Base-by-base conservation (phyloP, 2,329 filamentous ascomycete genomes). In the Colletotrichum endophyticum region DNA sequence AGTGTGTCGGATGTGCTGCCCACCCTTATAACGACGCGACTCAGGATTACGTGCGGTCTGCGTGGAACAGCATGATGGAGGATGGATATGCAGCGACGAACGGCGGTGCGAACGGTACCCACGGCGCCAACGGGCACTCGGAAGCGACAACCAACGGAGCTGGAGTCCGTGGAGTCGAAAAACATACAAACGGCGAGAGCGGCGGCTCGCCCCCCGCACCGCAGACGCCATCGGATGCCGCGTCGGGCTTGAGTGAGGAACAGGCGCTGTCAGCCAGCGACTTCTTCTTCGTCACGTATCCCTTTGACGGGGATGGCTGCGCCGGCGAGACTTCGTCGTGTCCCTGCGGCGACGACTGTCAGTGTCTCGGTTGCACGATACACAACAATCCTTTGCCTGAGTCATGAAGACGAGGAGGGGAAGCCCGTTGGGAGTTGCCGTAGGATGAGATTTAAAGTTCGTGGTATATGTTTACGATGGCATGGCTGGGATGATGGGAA, bases 11-110 rank as follows among this genome's bases (percentile, higher is more conserved):
- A 13, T 95, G 93, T 81, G 88, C 92, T 7, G 91, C 91, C 4
- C 93, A 94, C 81, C 92, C 93, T 15, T 93, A 92, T 80, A 94
- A 94, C 79, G 87, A 91, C 9, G 90, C 92, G 27, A 94, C 91
- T 67, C 89, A 87, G 77, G 87, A 86, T 66, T 88, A 88, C 74
- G 86, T 92, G 5, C 85, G 88, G 68, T 89, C 88, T 8, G 88
- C 88, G 2, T 87, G 84, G 83, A 83, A 84, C 63, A 84, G 80
- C 69, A 87, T 87, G 85, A 79, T 80, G 77, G 84, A 86, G 32
- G 85, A 87, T 49, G 59, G 81, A 8, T 79, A 80, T 39, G 78
- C 79, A 25, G 75, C 78, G 34, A 79, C 79, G 22, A 80, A 78
- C 36, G 79, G 79, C 19, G 80, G 81, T 0, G 34, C 49, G 28